A percentile compares a stretch with the other conserved stretches of the same genome.
phyloP scores from a whole-genome alignment of 1,284 basidiomycete species.

The Ustilago sp. region DNA sequence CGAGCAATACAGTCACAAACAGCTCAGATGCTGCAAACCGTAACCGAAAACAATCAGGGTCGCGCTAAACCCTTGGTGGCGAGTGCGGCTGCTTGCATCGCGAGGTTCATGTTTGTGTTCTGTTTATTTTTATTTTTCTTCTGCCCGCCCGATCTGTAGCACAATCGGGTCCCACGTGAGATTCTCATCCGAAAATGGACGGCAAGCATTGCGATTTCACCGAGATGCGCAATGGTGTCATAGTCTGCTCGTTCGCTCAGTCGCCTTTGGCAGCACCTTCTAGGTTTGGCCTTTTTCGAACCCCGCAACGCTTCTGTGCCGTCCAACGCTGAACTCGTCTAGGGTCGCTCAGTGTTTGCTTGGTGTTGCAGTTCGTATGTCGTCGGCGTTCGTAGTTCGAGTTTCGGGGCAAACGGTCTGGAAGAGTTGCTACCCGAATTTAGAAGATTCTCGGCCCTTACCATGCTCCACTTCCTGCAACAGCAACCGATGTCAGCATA shows the following conservation, averaged over 20 bases:
- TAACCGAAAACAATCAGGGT: slow-evolving; percentile 3
- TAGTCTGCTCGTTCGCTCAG: background rate
- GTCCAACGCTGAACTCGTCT: background rate
- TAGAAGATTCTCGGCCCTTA: background rate
- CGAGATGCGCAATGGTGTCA: slow-evolving; percentile 30
- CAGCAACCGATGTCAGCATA: too few species aligned
- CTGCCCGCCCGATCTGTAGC: background rate
- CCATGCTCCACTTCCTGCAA: background rate
- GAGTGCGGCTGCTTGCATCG: background rate
- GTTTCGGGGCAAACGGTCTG: background rate
- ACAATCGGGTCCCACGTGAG: slow-evolving; percentile 14
- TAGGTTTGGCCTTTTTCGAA: background rate
- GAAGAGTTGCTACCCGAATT: background rate
- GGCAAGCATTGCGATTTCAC: background rate
- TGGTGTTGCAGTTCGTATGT: background rate
- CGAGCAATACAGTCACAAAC: background rate
- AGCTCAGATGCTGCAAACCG: background rate
- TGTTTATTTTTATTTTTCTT: background rate
- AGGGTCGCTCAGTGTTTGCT: background rate
- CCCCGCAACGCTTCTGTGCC: background rate
- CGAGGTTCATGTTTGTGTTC: background rate
- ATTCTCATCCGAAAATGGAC: background rate
- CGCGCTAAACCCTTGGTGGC: slow-evolving; percentile 4
- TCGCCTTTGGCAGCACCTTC: background rate
- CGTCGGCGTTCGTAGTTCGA: background rate